Conservation (phyloP, 805 yeast species). For the Monosporozyma aquatica region DNA sequence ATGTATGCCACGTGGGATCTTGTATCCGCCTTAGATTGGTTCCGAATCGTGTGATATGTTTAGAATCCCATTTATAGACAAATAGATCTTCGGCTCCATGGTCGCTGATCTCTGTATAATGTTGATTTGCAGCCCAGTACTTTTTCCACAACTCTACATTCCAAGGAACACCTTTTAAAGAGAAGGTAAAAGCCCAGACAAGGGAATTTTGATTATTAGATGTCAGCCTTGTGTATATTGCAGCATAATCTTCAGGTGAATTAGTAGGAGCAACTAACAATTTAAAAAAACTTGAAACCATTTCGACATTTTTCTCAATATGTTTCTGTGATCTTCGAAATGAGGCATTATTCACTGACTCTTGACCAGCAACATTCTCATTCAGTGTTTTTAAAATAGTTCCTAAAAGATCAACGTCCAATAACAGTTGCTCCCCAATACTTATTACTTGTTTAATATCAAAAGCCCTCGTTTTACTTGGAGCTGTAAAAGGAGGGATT, state of each 20-base stretch:
- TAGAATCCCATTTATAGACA: slow-evolving; percentile 17
- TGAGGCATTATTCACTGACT: slow-evolving; percentile 14
- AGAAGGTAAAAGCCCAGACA: slow-evolving; percentile 26
- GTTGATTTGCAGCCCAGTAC: slow-evolving; percentile 17
- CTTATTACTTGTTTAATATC: slow-evolving; percentile 21
- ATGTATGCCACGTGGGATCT: slow-evolving; percentile 25
- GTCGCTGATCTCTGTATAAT: not conserved
- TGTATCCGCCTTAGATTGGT: slow-evolving; percentile 18
- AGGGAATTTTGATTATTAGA: slow-evolving; percentile 17
- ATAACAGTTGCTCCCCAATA: slow-evolving; percentile 68
- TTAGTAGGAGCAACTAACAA: slow-evolving; percentile 26
- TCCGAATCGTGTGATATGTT: slow-evolving; percentile 8
- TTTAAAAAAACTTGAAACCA: slow-evolving; percentile 17
- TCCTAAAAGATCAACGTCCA: slow-evolving; percentile 63
- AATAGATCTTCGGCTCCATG: slow-evolving; percentile 10
- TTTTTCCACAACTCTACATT: slow-evolving; percentile 25
- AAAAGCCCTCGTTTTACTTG: slow-evolving; percentile 13
- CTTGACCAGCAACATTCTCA: slow-evolving; percentile 14
- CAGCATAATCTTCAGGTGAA: slow-evolving; percentile 40
- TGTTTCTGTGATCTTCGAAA: slow-evolving; percentile 23
- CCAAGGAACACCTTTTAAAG: slow-evolving; percentile 27
- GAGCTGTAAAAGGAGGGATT: slow-evolving; percentile 42
- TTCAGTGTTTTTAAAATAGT: slow-evolving; percentile 33
- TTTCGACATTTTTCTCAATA: slow-evolving; percentile 17
- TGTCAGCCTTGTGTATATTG: slow-evolving; percentile 27